Evolutionary conservation across 306 rosid genomes (phyloP).

Genomic region (Cucumis melo): DNA sequence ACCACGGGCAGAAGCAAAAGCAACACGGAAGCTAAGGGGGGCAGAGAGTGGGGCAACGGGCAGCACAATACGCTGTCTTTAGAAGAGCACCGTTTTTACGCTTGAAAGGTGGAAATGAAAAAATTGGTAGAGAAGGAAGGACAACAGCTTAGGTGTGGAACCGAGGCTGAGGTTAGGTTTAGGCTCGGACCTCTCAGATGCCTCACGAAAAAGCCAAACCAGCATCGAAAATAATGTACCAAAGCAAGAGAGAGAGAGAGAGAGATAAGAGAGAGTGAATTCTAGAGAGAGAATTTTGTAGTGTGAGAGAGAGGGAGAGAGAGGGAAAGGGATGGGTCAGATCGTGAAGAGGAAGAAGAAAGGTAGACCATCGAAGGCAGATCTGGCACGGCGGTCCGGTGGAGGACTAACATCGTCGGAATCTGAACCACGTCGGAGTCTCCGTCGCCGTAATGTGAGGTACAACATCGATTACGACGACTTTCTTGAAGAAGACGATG

Average conservation of each 20-base stretch:
- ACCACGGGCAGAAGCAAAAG: constrained; percentile 30
- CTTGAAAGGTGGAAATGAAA: background rate
- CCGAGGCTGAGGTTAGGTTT: constrained; percentile 30
- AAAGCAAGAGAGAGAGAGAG: constrained; percentile 22
- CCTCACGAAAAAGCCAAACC: constrained; percentile 34
- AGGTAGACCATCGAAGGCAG: constrained; percentile 93
- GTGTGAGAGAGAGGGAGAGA: constrained; percentile 2
- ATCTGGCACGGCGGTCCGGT: constrained; percentile 71
- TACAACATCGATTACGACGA: constrained; percentile 85
- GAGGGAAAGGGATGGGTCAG: constrained; percentile 66
- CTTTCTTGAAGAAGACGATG: constrained; percentile 57
- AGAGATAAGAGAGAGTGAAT: constrained; percentile 12
- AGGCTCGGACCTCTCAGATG: constrained; percentile 32
- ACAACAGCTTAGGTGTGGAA: background rate
- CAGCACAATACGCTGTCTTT: constrained; percentile 26
- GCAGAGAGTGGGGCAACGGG: constrained; percentile 81
- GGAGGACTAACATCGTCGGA: constrained; percentile 29
- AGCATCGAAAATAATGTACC: constrained; percentile 52
- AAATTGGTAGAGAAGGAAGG: background rate
- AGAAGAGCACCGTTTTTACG: constrained; percentile 12
- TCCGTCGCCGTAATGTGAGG: constrained; percentile 75
- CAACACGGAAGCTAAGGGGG: constrained; percentile 34
- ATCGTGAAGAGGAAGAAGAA: constrained; percentile 99
- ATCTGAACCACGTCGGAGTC: constrained; percentile 62
- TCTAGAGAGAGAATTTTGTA: constrained; percentile 25